Evolutionary conservation across 352 stramenopile species (phyloP).

Genomic region (Phytophthora cryptogea): DNA sequence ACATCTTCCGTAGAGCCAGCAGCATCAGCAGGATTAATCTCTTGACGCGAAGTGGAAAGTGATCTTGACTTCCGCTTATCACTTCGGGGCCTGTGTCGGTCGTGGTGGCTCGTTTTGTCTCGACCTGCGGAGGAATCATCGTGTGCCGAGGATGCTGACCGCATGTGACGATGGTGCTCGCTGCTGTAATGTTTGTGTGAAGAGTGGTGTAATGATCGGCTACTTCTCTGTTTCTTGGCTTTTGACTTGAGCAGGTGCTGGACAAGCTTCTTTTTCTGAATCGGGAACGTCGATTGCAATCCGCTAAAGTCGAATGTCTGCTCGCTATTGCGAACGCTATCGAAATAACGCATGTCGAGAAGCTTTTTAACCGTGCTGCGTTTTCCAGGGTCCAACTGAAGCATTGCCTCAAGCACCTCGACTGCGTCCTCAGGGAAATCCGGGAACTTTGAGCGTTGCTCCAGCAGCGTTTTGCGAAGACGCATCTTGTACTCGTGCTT

Average conservation of each 20-base stretch:
- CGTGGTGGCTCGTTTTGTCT: constrained; percentile 27
- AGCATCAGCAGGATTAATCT: constrained; percentile 9
- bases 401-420: constrained; percentile 71
- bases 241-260: constrained; percentile 57
- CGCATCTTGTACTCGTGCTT: constrained; percentile 83
- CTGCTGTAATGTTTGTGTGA: constrained; percentile 30
- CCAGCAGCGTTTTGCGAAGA: constrained; percentile 78
- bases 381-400: constrained; percentile 74
- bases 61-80: constrained; percentile 39
- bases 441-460: constrained; percentile 56
- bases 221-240: constrained; percentile 37
- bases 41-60: constrained; percentile 25
- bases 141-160: constrained; percentile 23
- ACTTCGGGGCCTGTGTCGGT: constrained; percentile 29
- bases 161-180: constrained; percentile 34
- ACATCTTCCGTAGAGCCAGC: constrained; percentile 18
- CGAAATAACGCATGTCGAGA: constrained; percentile 66
- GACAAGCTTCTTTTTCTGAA: constrained; percentile 65
- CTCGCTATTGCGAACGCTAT: constrained; percentile 38
- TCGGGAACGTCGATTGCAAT: constrained; percentile 52
- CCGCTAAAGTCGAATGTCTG: constrained; percentile 45
- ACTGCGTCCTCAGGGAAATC: constrained; percentile 62
- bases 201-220: constrained; percentile 26
- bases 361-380: constrained; percentile 55
- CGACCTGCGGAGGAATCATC: constrained; percentile 15